Conservation (phyloP, 2,329 filamentous ascomycete genomes). For the Ophiostoma montium region DNA sequence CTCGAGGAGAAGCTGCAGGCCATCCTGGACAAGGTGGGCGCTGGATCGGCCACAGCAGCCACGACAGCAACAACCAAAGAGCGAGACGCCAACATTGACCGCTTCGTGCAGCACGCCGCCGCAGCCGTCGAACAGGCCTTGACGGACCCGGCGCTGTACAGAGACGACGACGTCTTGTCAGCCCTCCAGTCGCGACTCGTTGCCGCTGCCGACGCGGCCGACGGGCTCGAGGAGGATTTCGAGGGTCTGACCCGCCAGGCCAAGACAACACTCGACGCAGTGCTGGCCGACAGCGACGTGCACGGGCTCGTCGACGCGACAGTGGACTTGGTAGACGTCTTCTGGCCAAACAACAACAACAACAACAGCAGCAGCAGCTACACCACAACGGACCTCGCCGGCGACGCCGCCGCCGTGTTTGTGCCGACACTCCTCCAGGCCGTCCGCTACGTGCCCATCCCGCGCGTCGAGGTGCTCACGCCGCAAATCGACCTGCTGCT, state of each 20-base stretch:
- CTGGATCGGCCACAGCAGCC: not conserved
- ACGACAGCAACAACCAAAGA: not conserved
- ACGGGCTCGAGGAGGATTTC: slow-evolving; percentile 44
- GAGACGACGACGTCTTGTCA: slow-evolving; percentile 22
- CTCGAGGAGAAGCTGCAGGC: slow-evolving; percentile 54
- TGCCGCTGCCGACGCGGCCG: not conserved
- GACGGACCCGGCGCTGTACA: slow-evolving; percentile 75
- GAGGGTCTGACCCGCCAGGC: slow-evolving; percentile 57
- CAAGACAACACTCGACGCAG: slow-evolving; percentile 51
- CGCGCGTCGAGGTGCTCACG: slow-evolving; percentile 72
- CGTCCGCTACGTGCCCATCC: slow-evolving; percentile 80
- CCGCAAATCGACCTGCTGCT: slow-evolving; percentile 74
- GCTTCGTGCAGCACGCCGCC: slow-evolving; percentile 58
- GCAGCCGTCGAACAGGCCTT: slow-evolving; percentile 67
- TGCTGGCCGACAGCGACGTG: slow-evolving; percentile 59
- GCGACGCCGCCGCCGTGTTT: slow-evolving; percentile 67
- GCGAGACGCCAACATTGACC: slow-evolving; percentile 51
- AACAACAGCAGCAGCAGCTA: not conserved
- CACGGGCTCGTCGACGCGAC: slow-evolving; percentile 53
- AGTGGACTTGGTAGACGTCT: slow-evolving; percentile 50
- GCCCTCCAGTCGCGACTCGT: slow-evolving; percentile 41
- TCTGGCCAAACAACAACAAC: slow-evolving; percentile 47
- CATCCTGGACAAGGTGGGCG: slow-evolving; percentile 43
- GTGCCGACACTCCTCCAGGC: slow-evolving; percentile 62
- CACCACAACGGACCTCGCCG: slow-evolving; percentile 45